phyloP scores from a whole-genome alignment of 83 land plant genomes.

The Picea mariana region DNA sequence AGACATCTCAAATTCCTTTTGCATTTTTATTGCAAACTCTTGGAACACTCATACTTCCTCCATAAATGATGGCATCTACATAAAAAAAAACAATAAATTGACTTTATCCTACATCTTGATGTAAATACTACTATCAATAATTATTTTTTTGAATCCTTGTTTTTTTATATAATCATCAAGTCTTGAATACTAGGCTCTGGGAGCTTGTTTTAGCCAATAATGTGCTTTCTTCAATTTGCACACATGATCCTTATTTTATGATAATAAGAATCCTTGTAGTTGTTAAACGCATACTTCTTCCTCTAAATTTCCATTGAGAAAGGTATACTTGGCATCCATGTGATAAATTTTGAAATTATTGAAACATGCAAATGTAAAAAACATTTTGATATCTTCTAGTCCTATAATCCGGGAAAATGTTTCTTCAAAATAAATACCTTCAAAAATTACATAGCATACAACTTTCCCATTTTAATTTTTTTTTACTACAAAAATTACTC shows the following conservation, averaged over 20 bases:
- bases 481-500: background rate
- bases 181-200: no score
- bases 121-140: no score
- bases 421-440: background rate
- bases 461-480: background rate
- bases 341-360: background rate
- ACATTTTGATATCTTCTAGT: background rate
- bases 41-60: no score
- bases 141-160: no score
- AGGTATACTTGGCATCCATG: background rate
- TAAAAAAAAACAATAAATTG: no score
- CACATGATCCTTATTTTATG: background rate
- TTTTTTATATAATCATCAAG: no score
- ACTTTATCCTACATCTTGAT: no score
- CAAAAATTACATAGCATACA: background rate
- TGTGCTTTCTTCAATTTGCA: no score
- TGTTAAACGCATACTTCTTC: background rate
- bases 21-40: no score
- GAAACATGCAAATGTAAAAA: background rate
- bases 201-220: background rate
- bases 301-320: background rate
- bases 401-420: background rate
- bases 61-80: no score
- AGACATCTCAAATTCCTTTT: no score
- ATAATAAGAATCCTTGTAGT: background rate